Evolutionary conservation across 75 land plant genomes (phyloP), one percentile per base, ranked within the genome.

Genomic region (Pinus albicaulis): DNA sequence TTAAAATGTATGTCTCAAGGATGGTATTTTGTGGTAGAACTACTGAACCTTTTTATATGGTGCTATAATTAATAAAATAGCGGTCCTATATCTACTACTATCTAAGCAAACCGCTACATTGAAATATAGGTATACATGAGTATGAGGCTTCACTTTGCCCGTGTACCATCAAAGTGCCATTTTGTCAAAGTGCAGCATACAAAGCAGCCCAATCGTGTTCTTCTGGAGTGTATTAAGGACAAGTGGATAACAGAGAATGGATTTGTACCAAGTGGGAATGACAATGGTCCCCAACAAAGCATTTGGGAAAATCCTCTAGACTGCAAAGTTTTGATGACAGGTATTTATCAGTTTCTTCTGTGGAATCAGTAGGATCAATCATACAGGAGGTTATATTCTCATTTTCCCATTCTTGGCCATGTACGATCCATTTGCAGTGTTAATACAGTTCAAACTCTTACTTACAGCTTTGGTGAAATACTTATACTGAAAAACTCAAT

Each of bases 271-370:
- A 58, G 22, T 48, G 88, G 88, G n/a, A 86, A 86, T 76, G 83
- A 77, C 70, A 78, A 84, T 71, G 80, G 82, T 41, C 65, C 66
- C 48, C 44, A 75, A 60, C 88, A 83, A 66, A 83, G 73, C 31
- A 22, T 76, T 53, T 86, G 86, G 88, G 88, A 86, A 59, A 86
- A 86, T 77, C 79, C 88, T 28, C 56, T 86, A 12, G 85, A 86
- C 70, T 86, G 88, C 79, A 86, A 76, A 59, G 86, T 82, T 56
- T 20, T 86, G 71, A 86, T 86, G 88, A 86, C 88, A 76, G 88
- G 88, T 86, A 76, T 34, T 34, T 16, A 28, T 25, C 26, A 59
- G 55, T 75, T 74, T 56, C 38, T 55, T 17, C 75, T 48, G 10
- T 48, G 53, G 53, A 48, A 48, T 48, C 53, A 48, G 1, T 48